phyloP scores from a whole-genome alignment of 345 rosid genomes.

The Trapa incisa region DNA sequence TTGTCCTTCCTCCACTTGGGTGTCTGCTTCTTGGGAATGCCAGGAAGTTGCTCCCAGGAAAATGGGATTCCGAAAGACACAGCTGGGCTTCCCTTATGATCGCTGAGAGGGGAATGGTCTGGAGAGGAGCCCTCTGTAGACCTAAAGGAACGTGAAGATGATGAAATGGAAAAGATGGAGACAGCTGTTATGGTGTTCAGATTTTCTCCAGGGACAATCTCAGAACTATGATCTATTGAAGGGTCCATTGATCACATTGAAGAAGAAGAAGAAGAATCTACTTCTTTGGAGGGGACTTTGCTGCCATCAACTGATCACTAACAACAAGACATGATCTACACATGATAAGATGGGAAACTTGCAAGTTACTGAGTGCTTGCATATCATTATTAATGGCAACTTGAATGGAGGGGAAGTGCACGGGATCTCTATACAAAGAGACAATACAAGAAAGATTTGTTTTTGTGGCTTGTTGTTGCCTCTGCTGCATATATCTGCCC shows the following conservation, averaged over 20 bases:
- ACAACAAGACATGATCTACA: no score
- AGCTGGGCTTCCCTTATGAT: not conserved
- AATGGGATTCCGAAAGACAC: slow-evolving; percentile 11
- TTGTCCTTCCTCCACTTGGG: not conserved
- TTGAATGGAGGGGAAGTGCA: no score
- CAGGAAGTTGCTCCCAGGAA: slow-evolving; percentile 15
- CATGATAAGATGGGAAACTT: no score
- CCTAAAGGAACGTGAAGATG: not conserved
- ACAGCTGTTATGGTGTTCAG: not conserved
- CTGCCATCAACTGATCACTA: no score
- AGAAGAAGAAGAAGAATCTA: no score
- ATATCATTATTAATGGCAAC: no score
- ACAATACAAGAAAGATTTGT: not conserved
- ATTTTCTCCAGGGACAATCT: not conserved
- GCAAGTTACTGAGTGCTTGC: no score
- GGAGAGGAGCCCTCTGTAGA: not conserved
- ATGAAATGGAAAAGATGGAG: not conserved
- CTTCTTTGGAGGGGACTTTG: no score
- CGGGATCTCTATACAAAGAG: not conserved
- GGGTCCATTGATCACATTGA: not conserved
- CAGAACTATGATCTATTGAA: not conserved
- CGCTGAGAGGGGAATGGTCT: no score
- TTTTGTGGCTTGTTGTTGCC: not conserved
- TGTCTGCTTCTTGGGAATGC: slow-evolving; percentile 11
- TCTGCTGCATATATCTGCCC: not conserved